Percentiles rank a stretch among this genome's conserved stretches.
These are phyloP conservation scores for Xylariaceae sp. DNA, from an alignment of 2,329 filamentous ascomycete genomes.

Conservation along the genomic window DNA sequence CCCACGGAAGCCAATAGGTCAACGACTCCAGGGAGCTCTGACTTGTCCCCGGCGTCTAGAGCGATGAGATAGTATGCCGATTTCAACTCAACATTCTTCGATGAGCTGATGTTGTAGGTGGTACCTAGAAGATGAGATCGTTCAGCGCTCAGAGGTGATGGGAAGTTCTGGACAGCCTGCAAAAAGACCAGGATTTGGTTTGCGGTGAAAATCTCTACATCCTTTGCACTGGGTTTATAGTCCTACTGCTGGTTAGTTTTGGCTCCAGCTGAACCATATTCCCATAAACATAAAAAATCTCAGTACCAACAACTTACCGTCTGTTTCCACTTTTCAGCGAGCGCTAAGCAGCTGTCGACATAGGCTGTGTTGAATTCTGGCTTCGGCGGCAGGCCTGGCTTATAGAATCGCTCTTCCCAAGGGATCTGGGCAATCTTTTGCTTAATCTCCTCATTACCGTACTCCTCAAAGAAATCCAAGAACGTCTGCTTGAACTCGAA, in stretches of 20 bases:
- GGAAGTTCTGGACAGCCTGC: conserved; percentile 74
- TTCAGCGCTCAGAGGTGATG: conserved; percentile 65
- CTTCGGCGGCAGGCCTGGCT: conserved; percentile 87
- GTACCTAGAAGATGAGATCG: conserved; percentile 75
- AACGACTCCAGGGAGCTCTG: conserved; percentile 72
- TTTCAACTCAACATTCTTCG: conserved; percentile 85
- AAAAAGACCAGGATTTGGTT: conserved; percentile 95
- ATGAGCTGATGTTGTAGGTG: conserved; percentile 74
- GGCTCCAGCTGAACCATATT: neutral
- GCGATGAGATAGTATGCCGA: conserved; percentile 81
- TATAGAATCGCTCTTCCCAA: conserved; percentile 90
- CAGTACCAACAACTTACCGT: conserved; percentile 49
- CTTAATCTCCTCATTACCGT: conserved; percentile 66
- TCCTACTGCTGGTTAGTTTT: conserved; percentile 44
- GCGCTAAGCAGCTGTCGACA: conserved; percentile 81
- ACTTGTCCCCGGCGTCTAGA: conserved; percentile 73
- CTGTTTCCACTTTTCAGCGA: conserved; percentile 82
- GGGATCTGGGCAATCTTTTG: conserved; percentile 76
- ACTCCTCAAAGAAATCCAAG: conserved; percentile 77
- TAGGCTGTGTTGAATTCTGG: conserved; percentile 89
- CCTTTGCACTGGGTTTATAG: conserved; percentile 68
- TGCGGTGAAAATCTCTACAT: conserved; percentile 76
- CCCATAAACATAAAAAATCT: conserved; percentile 37
- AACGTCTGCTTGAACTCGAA: conserved; percentile 93
- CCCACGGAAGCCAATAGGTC: conserved; percentile 82